These are phyloP conservation scores for Plectosphaerella sp. DNA, from an alignment of 2,329 filamentous ascomycete species.

Conservation along the genomic window DNA sequence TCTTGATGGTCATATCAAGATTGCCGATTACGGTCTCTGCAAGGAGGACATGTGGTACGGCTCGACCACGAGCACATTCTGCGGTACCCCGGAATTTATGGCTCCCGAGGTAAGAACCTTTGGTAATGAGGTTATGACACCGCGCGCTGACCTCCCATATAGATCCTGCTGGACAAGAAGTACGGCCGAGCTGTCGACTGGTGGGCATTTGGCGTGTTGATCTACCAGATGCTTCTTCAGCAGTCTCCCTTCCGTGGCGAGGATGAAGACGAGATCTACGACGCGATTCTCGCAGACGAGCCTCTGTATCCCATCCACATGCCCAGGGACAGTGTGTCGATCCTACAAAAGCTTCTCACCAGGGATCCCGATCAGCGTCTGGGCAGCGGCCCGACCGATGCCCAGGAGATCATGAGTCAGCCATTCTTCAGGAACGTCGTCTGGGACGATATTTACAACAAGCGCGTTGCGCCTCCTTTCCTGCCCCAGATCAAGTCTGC, in stretches of 20 bases:
- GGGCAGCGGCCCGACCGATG: constrained; percentile 92
- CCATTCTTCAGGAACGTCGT: constrained; percentile 97
- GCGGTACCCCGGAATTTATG: constrained; percentile 99
- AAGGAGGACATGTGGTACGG: constrained; percentile 99
- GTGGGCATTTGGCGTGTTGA: constrained; percentile 99
- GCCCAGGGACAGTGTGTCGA: constrained; percentile 95
- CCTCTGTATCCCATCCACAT: constrained; percentile 98
- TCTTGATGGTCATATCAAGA: constrained; percentile 95
- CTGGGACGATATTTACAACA: constrained; percentile 98
- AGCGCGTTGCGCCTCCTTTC: constrained; percentile 85
- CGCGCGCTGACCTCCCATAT: constrained; percentile 21
- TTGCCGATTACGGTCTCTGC: constrained; percentile 96
- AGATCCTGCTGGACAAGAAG: constrained; percentile 97
- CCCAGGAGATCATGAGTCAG: constrained; percentile 98
- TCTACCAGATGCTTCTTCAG: constrained; percentile 99
- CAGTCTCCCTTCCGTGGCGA: constrained; percentile 98
- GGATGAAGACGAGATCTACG: constrained; percentile 98
- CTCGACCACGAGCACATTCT: constrained; percentile 95
- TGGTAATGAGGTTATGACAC: neutral
- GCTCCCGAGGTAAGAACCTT: constrained; percentile 73
- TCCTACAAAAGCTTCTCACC: constrained; percentile 93
- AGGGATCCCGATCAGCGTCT: constrained; percentile 90
- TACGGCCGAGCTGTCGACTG: constrained; percentile 96
- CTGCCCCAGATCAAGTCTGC: constrained; percentile 83
- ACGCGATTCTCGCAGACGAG: constrained; percentile 95